phyloP scores from a whole-genome alignment of 2,329 filamentous ascomycete genomes.

The Ambrosiella beaveri region DNA sequence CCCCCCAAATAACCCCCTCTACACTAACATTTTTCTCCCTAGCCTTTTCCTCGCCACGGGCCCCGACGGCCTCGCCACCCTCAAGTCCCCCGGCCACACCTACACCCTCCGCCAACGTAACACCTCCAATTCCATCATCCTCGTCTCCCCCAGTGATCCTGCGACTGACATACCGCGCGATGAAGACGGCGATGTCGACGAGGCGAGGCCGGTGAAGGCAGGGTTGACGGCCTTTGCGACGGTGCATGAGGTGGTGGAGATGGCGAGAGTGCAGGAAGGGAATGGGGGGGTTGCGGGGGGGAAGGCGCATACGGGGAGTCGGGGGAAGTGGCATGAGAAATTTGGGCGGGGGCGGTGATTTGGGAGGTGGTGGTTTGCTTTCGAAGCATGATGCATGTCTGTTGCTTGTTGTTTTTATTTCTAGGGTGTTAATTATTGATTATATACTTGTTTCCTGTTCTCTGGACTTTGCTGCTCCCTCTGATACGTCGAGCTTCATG shows the following conservation, averaged over 20 bases:
- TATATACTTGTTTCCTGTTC: too few relatives aligned
- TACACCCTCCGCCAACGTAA: slow-evolving; percentile 49
- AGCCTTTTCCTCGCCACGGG: slow-evolving; percentile 32
- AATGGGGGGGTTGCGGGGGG: neutral
- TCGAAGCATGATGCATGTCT: neutral
- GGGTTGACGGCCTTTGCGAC: slow-evolving; percentile 29
- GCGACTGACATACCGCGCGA: slow-evolving; percentile 3
- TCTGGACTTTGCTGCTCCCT: too few relatives aligned
- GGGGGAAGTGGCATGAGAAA: slow-evolving; percentile 44
- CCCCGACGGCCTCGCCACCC: slow-evolving; percentile 28
- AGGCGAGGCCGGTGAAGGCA: neutral
- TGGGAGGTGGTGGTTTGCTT: neutral
- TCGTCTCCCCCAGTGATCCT: slow-evolving; percentile 18
- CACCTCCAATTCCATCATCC: slow-evolving; percentile 47
- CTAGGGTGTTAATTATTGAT: too few relatives aligned
- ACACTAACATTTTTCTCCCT: slow-evolving; percentile 2
- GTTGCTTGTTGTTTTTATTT: neutral
- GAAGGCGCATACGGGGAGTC: slow-evolving; percentile 17
- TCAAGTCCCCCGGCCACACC: slow-evolving; percentile 33
- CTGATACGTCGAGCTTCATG: too few relatives aligned
- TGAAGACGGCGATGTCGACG: slow-evolving; percentile 11
- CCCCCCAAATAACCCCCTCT: neutral
- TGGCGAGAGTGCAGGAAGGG: slow-evolving; percentile 27
- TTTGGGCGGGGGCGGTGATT: slow-evolving; percentile 25
- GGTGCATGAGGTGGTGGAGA: slow-evolving; percentile 45